phyloP scores from a whole-genome alignment of 2,329 filamentous ascomycete genomes.

The Alternaria ethzedia region DNA sequence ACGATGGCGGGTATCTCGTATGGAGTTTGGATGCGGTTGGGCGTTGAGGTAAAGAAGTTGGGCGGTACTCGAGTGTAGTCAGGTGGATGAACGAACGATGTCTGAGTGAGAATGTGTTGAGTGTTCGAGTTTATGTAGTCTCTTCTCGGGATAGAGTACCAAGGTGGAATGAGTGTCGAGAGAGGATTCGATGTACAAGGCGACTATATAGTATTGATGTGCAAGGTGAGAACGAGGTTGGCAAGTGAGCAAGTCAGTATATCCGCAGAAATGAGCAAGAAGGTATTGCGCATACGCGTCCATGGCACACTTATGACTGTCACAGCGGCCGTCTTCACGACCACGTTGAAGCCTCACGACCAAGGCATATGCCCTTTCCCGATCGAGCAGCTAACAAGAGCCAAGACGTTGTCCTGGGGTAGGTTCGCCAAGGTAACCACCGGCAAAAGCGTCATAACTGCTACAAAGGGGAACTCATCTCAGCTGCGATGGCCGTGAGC shows the following conservation, averaged over 20 bases:
- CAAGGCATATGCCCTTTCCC: neutral
- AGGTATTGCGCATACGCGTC: constrained; percentile 10
- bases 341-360: constrained; percentile 5
- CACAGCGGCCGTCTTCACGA: neutral
- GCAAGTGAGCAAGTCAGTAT: constrained; percentile 1
- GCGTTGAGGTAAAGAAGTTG: neutral
- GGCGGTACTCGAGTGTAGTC: neutral
- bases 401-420: neutral
- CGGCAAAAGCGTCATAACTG: neutral
- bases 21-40: neutral
- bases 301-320: constrained; percentile 5
- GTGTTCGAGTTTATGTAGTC: neutral
- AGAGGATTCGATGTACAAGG: constrained; percentile 5
- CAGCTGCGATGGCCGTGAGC: neutral
- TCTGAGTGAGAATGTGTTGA: neutral
- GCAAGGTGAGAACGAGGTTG: constrained; percentile 8
- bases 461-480: neutral
- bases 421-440: neutral
- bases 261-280: constrained; percentile 4
- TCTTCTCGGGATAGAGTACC: neutral
- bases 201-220: constrained; percentile 1
- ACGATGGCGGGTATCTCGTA: neutral
- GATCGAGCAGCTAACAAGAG: neutral
- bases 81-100: neutral
- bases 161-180: neutral